phyloP scores from a whole-genome alignment of 179 eudicot genomes.

The Drosera spatulata region DNA sequence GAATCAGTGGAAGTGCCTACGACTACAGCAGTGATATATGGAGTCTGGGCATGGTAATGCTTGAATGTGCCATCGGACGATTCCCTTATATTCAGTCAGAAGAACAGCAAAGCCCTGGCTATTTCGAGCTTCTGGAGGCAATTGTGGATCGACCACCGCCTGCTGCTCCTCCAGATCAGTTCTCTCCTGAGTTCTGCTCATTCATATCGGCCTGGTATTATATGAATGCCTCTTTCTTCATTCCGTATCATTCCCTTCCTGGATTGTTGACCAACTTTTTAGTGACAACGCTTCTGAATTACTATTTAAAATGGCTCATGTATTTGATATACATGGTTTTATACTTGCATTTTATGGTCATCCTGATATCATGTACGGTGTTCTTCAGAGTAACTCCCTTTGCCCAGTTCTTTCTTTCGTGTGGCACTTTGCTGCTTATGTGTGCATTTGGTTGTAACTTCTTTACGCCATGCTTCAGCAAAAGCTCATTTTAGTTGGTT shows the following conservation, averaged over 20 bases:
- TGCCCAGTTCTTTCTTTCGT: no score
- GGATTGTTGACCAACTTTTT: neutral
- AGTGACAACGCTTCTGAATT: no score
- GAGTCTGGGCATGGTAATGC: conserved; percentile 92
- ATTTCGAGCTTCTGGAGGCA: conserved; percentile 81
- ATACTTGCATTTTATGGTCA: no score
- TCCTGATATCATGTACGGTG: no score
- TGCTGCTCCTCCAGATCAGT: conserved; percentile 90
- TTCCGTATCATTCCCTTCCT: neutral
- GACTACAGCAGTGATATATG: conserved; percentile 92
- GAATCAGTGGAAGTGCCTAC: conserved; percentile 85
- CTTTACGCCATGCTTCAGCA: no score
- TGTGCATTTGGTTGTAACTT: no score
- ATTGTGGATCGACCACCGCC: conserved; percentile 85
- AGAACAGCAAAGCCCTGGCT: conserved; percentile 74
- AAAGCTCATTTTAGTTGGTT: no score
- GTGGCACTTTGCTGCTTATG: no score
- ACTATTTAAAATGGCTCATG: no score
- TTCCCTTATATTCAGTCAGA: conserved; percentile 86
- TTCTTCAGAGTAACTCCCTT: no score
- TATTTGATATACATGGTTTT: no score
- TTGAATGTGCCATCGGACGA: conserved; percentile 97
- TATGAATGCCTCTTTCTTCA: neutral
- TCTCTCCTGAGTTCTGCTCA: conserved; percentile 96
- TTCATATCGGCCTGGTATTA: conserved; percentile 81